These are phyloP conservation scores for Podila epigama DNA, from an alignment of 192 early-diverging fungal genomes.

Conservation along the genomic window DNA sequence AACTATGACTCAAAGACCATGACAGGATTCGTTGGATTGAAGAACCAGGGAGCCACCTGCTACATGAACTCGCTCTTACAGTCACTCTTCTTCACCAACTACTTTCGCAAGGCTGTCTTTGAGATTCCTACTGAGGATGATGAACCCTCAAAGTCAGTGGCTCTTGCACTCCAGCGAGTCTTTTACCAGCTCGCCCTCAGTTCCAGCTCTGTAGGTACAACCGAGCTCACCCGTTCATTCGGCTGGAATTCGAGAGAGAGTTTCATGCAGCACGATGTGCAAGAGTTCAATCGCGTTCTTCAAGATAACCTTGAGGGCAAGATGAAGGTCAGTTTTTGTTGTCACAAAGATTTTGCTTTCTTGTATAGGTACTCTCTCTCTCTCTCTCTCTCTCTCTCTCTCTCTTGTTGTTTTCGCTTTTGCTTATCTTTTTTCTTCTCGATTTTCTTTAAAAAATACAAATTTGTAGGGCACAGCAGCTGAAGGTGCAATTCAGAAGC, in stretches of 20 bases:
- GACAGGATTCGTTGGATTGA: slow-evolving; percentile 93
- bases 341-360: neutral
- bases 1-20: slow-evolving; percentile 91
- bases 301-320: slow-evolving; percentile 97
- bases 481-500: slow-evolving; percentile 87
- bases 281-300: slow-evolving; percentile 96
- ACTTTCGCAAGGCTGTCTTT: slow-evolving; percentile 92
- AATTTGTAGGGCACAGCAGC: slow-evolving; percentile 75
- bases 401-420: neutral
- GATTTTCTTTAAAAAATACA: too few relatives aligned
- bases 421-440: neutral
- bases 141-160: slow-evolving; percentile 85
- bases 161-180: slow-evolving; percentile 92
- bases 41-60: slow-evolving; percentile 98
- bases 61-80: slow-evolving; percentile 99
- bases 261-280: slow-evolving; percentile 99
- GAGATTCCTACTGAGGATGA: slow-evolving; percentile 92
- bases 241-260: slow-evolving; percentile 96
- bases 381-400: neutral
- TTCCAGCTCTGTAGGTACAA: slow-evolving; percentile 82
- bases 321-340: slow-evolving; percentile 80
- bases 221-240: slow-evolving; percentile 96
- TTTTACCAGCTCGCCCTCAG: slow-evolving; percentile 90
- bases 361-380: neutral
- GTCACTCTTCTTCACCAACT: slow-evolving; percentile 92